phyloP scores from a whole-genome alignment of 805 yeast genomes.

The Sugiyamaella lignohabitans region DNA sequence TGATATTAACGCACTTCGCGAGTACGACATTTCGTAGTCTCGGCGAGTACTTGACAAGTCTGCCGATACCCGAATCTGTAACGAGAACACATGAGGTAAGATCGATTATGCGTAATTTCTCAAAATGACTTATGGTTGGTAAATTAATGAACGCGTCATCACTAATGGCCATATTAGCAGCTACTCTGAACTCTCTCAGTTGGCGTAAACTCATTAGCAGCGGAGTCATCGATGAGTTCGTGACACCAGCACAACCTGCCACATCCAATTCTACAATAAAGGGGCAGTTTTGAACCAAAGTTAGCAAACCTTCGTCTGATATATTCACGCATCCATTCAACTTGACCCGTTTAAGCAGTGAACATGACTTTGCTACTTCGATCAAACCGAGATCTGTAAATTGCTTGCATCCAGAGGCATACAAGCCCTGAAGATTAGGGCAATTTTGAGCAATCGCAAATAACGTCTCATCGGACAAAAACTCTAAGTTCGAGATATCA shows the following conservation, averaged over 20 bases:
- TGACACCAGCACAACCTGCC: slow-evolving; percentile 69
- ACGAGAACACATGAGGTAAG: slow-evolving; percentile 76
- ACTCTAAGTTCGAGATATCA: slow-evolving; percentile 75
- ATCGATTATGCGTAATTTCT: slow-evolving; percentile 72
- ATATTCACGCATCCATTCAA: slow-evolving; percentile 65
- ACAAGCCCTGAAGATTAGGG: slow-evolving; percentile 76
- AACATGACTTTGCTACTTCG: slow-evolving; percentile 54
- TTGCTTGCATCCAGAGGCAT: slow-evolving; percentile 76
- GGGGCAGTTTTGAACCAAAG: slow-evolving; percentile 65
- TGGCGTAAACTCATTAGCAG: slow-evolving; percentile 60
- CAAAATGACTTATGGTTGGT: slow-evolving; percentile 43
- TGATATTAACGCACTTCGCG: slow-evolving; percentile 80
- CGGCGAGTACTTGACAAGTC: slow-evolving; percentile 71
- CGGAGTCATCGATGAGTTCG: slow-evolving; percentile 52
- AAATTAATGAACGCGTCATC: slow-evolving; percentile 55
- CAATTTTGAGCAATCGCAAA: slow-evolving; percentile 63
- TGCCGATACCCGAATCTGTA: slow-evolving; percentile 71
- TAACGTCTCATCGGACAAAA: slow-evolving; percentile 64
- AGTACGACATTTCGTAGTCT: slow-evolving; percentile 78
- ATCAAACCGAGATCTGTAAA: slow-evolving; percentile 62
- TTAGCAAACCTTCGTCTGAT: slow-evolving; percentile 54
- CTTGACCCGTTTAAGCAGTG: slow-evolving; percentile 73
- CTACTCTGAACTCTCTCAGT: slow-evolving; percentile 76
- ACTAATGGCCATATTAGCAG: slow-evolving; percentile 62
- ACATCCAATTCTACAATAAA: slow-evolving; percentile 84